Evolutionary conservation across 1,139 yeast species (phyloP), one percentile per base, ranked within the genome.

Genomic region (Yamadazyma diddensiae): DNA sequence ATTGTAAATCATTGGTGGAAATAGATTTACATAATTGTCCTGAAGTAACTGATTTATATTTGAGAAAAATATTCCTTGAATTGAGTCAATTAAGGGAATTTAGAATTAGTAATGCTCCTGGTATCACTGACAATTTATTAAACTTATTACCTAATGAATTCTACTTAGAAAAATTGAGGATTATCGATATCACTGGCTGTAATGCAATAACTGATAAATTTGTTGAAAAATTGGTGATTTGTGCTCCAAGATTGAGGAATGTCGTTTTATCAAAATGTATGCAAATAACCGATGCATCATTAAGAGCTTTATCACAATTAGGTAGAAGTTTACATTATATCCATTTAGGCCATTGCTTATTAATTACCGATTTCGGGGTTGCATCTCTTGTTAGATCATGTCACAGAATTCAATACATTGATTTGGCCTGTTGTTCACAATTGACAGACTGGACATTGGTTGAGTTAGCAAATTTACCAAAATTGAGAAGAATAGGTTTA

Each of bases 321-420:
- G 95, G 95, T 6, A 79, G 86, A 51, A 82, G 82, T 49, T 67
- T 92, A 46, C 97, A 90, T 54, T 87, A 88, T 49, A 72, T 92
- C 35, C 98, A 92, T 61, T 72, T 92, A 43, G 97, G 97, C 16
- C 98, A 92, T 62, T 92, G 98, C 63, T 77, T 81, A 32, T 77
- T 82, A 50, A 84, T 92, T 36, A 92, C 97, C 1, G 97, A 92
- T 59, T 76, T 73, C 41, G 96, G 97, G 12, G 94, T 92, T 15
- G 75, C 78, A 14, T 70, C 77, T 9, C 67, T 92, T 41, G 87
- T 87, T 13, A 73, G 84, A 47, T 73, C 76, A 35, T 92, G 98
- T 53, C 86, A 82, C 38, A 70, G 96, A 39, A 77, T 92, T 36
- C 95, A 88, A 50, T 92, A 90, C 56, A 87, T 92, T 43, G 98